These are phyloP conservation scores for Fusarium udum DNA, from an alignment of 2,329 filamentous ascomycete genomes.

Conservation along the genomic window DNA sequence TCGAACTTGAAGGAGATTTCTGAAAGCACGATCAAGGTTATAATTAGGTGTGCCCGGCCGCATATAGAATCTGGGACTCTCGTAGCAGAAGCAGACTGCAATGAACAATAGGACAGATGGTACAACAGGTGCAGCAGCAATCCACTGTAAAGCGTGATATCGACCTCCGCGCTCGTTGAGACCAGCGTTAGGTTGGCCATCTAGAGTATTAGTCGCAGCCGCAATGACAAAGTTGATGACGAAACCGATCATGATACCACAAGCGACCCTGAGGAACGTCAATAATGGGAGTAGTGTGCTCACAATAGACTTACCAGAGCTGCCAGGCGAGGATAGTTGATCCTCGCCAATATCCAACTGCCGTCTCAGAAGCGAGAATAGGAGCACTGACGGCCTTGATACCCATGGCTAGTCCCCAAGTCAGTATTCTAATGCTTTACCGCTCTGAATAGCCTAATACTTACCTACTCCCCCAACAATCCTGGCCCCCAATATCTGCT, in stretches of 20 bases:
- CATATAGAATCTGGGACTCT: slow-evolving; percentile 54
- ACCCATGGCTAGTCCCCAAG: slow-evolving; percentile 51
- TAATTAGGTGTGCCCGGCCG: slow-evolving; percentile 46
- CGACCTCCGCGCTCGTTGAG: not conserved
- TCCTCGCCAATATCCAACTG: slow-evolving; percentile 58
- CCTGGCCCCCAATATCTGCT: slow-evolving; percentile 45
- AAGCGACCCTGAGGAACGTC: slow-evolving; percentile 31
- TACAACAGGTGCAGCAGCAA: slow-evolving; percentile 50
- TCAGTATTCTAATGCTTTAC: not conserved
- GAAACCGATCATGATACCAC: slow-evolving; percentile 40
- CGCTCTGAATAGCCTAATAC: not conserved
- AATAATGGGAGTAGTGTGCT: not conserved
- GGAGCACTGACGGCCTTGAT: slow-evolving; percentile 60
- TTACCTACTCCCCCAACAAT: slow-evolving; percentile 30
- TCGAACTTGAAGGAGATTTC: slow-evolving; percentile 46
- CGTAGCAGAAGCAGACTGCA: slow-evolving; percentile 51
- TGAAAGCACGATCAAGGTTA: slow-evolving; percentile 47
- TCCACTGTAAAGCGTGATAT: slow-evolving; percentile 41
- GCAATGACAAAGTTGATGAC: slow-evolving; percentile 34
- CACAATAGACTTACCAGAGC: slow-evolving; percentile 49
- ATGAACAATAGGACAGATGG: slow-evolving; percentile 48
- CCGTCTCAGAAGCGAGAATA: slow-evolving; percentile 58
- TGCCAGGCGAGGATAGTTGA: slow-evolving; percentile 60
- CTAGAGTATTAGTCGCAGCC: not conserved
- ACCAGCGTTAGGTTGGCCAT: not conserved